Evolutionary conservation across 1,139 yeast species (phyloP), one percentile per base, ranked within the genome.

Genomic region (Nakaseomyces sp.): DNA sequence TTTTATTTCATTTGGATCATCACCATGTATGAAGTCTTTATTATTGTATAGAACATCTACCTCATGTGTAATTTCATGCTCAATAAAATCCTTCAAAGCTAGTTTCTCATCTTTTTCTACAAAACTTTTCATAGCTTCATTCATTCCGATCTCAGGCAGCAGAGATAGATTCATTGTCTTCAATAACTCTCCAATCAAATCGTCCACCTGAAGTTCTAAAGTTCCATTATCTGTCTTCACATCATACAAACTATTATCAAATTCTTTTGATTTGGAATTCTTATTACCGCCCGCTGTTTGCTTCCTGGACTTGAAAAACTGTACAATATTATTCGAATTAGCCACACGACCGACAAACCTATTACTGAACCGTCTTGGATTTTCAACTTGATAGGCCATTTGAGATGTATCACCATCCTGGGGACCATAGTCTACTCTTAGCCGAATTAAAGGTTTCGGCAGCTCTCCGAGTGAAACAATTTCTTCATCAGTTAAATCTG

Each of bases 341-440:
- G 98, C 98, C 3, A 91, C 94, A 50, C 72, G 73, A 0, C 96
- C 96, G 5, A 86, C 95, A 69, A 89, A 93, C 54, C 86, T 68
- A 56, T 89, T 87, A 4, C 96, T 87, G 53, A 91, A 86, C 48
- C 96, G 66, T 45, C 94, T 72, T 0, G 95, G 86, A 56, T 91
- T 89, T 55, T 89, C 98, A 31, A 91, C 86, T 53, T 88, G 95
- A 56, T 76, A 89, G 4, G 89, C 95, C 6, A 61, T 49, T 28
- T 47, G 47, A 1, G 58, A 48, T 18, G 48, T 48, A 10, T 43
- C 45, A 18, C 45, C 50, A 8, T 42, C 43, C 4, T 57, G 57
- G 0, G 95, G 96, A 29, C 88, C 72, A 55, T 88, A 89, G 51
- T 91, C 96, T 0, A 91, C 96, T 36, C 88, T 70, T 19, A 93